A percentile compares a stretch with the other conserved stretches of the same genome.
Conservation (phyloP, 768 basidiomycete genomes). For the Crucibulum laeve region DNA sequence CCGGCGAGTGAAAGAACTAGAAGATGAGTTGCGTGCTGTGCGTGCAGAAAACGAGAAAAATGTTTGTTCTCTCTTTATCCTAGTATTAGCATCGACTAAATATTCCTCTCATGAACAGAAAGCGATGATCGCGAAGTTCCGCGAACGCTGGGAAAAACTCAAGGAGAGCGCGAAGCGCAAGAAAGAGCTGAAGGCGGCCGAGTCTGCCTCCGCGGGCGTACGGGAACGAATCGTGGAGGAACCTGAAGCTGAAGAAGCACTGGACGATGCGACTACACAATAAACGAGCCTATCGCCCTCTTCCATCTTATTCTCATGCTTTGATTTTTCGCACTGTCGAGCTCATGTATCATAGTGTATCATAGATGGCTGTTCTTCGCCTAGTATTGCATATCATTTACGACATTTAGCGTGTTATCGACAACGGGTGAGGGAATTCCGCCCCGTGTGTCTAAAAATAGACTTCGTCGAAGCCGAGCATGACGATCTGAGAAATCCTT, state of each 20-base stretch:
- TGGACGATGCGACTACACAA: slow-evolving; percentile 30
- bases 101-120: slow-evolving; percentile 43
- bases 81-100: not conserved
- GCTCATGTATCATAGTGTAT: no score
- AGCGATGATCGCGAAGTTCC: slow-evolving; percentile 77
- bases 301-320: not conserved
- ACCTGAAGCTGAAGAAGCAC: slow-evolving; percentile 49
- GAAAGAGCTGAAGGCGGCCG: slow-evolving; percentile 66
- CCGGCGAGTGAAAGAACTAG: slow-evolving; percentile 72
- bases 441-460: no score
- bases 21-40: slow-evolving; percentile 66
- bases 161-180: slow-evolving; percentile 87
- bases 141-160: slow-evolving; percentile 85
- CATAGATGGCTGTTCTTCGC: no score
- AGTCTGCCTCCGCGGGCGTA: slow-evolving; percentile 37
- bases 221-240: slow-evolving; percentile 75
- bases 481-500: no score
- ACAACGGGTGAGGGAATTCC: no score
- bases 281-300: slow-evolving; percentile 5
- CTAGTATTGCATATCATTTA: no score
- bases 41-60: slow-evolving; percentile 80
- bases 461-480: no score
- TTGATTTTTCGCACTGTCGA: no score
- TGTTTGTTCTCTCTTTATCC: slow-evolving; percentile 33
- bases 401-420: no score